phyloP scores from a whole-genome alignment of 2,329 filamentous ascomycete species.

The Xylaria sp. region DNA sequence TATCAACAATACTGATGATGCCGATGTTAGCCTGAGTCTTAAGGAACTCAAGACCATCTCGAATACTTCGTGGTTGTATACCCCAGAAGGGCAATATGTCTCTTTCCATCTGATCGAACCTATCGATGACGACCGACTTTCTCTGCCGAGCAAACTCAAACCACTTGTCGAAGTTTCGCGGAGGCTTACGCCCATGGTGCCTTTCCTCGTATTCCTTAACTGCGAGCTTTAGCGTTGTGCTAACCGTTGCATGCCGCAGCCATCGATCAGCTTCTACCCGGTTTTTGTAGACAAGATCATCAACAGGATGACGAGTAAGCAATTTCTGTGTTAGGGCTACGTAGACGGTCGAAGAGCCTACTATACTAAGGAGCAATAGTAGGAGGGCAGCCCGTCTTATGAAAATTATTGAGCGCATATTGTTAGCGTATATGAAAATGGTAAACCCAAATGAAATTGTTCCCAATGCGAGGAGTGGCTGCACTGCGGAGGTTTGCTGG shows the following conservation, averaged over 20 bases:
- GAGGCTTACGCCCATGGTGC: slow-evolving; percentile 70
- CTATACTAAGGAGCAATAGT: slow-evolving; percentile 45
- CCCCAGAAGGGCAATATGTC: slow-evolving; percentile 81
- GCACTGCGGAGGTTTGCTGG: slow-evolving; percentile 47
- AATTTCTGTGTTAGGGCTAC: slow-evolving; percentile 41
- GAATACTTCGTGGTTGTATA: slow-evolving; percentile 69
- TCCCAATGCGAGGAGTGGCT: slow-evolving; percentile 47
- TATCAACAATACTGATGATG: slow-evolving; percentile 65
- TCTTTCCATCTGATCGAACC: slow-evolving; percentile 79
- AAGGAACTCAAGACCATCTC: slow-evolving; percentile 58
- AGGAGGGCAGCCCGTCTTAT: slow-evolving; percentile 49
- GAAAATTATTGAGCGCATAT: slow-evolving; percentile 51
- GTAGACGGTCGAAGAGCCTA: slow-evolving; percentile 47
- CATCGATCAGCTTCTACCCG: slow-evolving; percentile 56
- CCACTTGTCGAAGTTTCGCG: slow-evolving; percentile 84
- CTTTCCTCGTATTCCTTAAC: slow-evolving; percentile 56
- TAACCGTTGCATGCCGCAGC: slow-evolving; percentile 53
- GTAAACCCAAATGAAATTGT: slow-evolving; percentile 49
- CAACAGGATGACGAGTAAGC: slow-evolving; percentile 51
- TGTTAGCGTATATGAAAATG: slow-evolving; percentile 51
- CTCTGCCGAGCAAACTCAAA: slow-evolving; percentile 75
- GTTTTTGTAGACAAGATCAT: slow-evolving; percentile 55
- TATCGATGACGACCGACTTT: slow-evolving; percentile 74
- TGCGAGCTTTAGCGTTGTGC: slow-evolving; percentile 53
- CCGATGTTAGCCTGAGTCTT: slow-evolving; percentile 51